Evolutionary conservation across 371 early-diverging fungal species (phyloP).

Genomic region (Fennellomyces sp.): DNA sequence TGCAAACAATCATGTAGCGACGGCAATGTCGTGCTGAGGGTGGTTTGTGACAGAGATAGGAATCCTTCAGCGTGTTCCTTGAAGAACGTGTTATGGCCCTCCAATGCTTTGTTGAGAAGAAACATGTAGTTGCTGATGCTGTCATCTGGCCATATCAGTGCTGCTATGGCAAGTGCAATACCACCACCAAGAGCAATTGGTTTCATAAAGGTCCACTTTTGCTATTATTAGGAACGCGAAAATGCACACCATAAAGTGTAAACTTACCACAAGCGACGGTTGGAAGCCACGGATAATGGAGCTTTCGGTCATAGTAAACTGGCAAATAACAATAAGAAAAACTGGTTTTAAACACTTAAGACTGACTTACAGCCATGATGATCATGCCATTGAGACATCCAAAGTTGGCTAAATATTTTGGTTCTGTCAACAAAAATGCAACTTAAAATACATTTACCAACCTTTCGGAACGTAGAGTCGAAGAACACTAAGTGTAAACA

Average conservation of each 20-base stretch:
- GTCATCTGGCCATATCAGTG: constrained; percentile 48
- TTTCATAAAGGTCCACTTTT: constrained; percentile 39
- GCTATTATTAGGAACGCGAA: background rate
- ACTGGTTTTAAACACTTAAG: no score
- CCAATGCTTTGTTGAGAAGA: constrained; percentile 24
- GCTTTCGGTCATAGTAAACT: constrained; percentile 38
- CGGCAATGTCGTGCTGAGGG: constrained; percentile 16
- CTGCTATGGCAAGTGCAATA: constrained; percentile 33
- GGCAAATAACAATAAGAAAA: background rate
- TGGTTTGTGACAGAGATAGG: constrained; percentile 5
- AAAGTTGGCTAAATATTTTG: constrained; percentile 36
- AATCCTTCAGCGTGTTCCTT: constrained; percentile 41
- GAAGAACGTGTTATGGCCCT: constrained; percentile 28
- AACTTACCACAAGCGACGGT: constrained; percentile 2
- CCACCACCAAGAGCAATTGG: constrained; percentile 40
- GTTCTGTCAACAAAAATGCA: background rate
- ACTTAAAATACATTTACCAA: background rate
- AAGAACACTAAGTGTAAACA: constrained; percentile 35
- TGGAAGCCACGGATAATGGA: constrained; percentile 14
- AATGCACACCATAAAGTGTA: background rate
- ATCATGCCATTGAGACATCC: constrained; percentile 40
- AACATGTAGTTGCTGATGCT: constrained; percentile 37
- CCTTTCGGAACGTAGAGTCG: constrained; percentile 40
- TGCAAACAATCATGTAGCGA: constrained; percentile 28
- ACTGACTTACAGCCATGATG: constrained; percentile 33